phyloP scores from a whole-genome alignment of 2,329 filamentous ascomycete species.

The Beauveria bassiana region DNA sequence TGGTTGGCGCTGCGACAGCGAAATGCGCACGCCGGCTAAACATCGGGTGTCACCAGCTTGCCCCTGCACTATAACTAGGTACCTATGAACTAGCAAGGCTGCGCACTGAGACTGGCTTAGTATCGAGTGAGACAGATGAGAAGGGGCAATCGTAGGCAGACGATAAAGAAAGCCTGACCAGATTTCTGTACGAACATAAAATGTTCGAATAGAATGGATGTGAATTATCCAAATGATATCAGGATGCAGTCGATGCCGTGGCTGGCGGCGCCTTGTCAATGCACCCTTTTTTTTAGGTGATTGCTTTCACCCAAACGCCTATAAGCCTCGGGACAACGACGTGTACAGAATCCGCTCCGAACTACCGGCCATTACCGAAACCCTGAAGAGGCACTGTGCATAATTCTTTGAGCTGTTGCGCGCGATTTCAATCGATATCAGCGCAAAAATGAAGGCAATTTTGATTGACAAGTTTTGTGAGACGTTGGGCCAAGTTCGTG shows the following conservation, averaged over 20 bases:
- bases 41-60: slow-evolving; percentile 1
- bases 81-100: too few relatives aligned
- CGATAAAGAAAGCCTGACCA: too few relatives aligned
- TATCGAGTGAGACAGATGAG: too few relatives aligned
- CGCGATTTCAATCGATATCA: not conserved
- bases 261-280: not conserved
- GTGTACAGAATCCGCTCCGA: not conserved
- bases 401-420: not conserved
- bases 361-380: not conserved
- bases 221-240: not conserved
- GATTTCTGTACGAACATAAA: not conserved
- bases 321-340: not conserved
- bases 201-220: too few relatives aligned
- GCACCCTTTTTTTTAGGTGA: not conserved
- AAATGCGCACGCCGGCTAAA: slow-evolving; percentile 16
- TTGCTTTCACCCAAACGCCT: not conserved
- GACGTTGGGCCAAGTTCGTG: slow-evolving; percentile 18
- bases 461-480: slow-evolving; percentile 20
- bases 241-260: not conserved
- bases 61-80: not conserved
- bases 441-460: slow-evolving; percentile 22
- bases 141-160: not conserved
- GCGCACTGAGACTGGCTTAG: too few relatives aligned
- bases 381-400: not conserved
- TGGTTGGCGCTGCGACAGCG: not conserved